A percentile compares a stretch with the other conserved stretches of the same genome.
These are phyloP conservation scores for Cladochytrium replicatum DNA, from an alignment of 192 early-diverging fungal species.

Conservation along the genomic window DNA sequence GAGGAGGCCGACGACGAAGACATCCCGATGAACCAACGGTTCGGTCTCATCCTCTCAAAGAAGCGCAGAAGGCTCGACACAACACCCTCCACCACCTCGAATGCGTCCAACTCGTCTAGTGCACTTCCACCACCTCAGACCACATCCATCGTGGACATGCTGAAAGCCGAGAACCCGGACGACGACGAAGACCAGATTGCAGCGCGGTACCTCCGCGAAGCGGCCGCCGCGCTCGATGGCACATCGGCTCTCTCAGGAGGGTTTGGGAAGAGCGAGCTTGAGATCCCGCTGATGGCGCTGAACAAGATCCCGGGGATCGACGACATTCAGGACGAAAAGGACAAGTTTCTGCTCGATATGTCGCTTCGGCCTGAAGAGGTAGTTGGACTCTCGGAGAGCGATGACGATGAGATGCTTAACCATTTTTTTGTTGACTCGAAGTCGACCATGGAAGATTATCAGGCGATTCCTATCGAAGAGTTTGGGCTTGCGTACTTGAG, in stretches of 20 bases:
- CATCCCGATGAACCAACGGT: too few relatives aligned
- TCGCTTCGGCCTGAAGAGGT: constrained; percentile 45
- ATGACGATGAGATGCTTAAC: too few relatives aligned
- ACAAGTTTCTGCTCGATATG: constrained; percentile 55
- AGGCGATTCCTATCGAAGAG: constrained; percentile 73
- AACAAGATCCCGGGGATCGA: constrained; percentile 34
- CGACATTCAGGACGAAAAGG: constrained; percentile 33
- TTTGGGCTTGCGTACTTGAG: constrained; percentile 80
- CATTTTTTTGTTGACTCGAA: too few relatives aligned
- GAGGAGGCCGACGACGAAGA: too few relatives aligned
- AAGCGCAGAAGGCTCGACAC: too few relatives aligned
- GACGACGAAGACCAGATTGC: background rate
- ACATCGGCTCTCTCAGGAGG: background rate
- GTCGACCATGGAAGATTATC: constrained; percentile 63
- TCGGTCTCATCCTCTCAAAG: too few relatives aligned
- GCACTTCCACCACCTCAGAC: too few relatives aligned
- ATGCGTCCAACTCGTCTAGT: too few relatives aligned
- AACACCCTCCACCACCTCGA: too few relatives aligned
- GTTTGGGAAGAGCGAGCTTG: background rate
- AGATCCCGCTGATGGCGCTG: constrained; percentile 31
- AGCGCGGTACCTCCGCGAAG: background rate
- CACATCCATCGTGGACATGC: background rate
- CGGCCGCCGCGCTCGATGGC: too few relatives aligned
- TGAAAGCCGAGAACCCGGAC: background rate
- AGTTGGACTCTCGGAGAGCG: too few relatives aligned